Conservation (phyloP, 768 basidiomycete species). For the Podaxis carcinomalis region DNA sequence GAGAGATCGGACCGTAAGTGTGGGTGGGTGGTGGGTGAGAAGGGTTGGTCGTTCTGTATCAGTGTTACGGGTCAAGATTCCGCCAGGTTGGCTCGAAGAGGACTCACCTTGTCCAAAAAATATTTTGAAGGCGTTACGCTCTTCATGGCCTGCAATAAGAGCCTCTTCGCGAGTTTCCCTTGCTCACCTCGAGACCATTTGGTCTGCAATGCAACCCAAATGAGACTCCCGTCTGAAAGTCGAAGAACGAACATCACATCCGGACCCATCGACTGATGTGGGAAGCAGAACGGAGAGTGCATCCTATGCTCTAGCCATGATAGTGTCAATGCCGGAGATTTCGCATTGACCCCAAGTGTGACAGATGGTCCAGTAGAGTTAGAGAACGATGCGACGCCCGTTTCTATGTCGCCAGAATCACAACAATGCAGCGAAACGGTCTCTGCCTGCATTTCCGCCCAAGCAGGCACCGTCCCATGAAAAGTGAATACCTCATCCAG, state of each 20-base stretch:
- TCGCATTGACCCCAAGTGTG: conserved; percentile 33
- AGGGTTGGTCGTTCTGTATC: conserved; percentile 29
- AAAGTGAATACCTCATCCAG: conserved; percentile 36
- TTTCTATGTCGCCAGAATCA: conserved; percentile 21
- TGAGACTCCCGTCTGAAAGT: conserved; percentile 27
- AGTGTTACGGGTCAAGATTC: not conserved
- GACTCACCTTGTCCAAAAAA: conserved; percentile 35
- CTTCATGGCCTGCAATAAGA: conserved; percentile 32
- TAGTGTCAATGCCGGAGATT: conserved; percentile 27
- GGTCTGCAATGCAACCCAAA: conserved; percentile 42
- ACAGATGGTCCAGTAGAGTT: conserved; percentile 29
- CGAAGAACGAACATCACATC: conserved; percentile 37
- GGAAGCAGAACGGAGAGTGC: conserved; percentile 35
- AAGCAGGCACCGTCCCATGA: conserved; percentile 21
- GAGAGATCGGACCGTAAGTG: conserved; percentile 24
- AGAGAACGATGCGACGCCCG: conserved; percentile 24
- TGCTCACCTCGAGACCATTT: conserved; percentile 33
- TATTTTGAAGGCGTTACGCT: conserved; percentile 39
- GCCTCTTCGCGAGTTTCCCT: conserved; percentile 22
- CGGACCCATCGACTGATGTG: conserved; percentile 36
- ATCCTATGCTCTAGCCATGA: conserved; percentile 30
- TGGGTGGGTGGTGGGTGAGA: conserved; percentile 29
- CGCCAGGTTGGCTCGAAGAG: not conserved
- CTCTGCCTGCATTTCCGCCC: conserved; percentile 33
- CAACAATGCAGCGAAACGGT: conserved; percentile 30